Percentiles rank a stretch among this genome's conserved stretches.
Evolutionary conservation across 2,329 filamentous ascomycete genomes (phyloP).

Genomic region (Penicillium sumatraense): DNA sequence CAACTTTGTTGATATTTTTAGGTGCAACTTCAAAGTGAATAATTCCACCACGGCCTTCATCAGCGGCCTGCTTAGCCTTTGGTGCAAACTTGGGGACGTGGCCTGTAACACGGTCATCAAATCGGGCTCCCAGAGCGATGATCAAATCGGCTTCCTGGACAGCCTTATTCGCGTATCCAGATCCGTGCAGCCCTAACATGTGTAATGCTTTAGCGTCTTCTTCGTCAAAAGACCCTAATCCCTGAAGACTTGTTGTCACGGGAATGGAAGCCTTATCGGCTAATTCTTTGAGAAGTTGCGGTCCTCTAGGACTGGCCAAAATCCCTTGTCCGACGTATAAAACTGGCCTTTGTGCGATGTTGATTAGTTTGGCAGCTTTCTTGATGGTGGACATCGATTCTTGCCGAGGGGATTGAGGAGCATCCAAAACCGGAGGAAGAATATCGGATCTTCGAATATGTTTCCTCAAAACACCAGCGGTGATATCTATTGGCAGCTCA

Average conservation of each 20-base stretch:
- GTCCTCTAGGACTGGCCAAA: conserved; percentile 77
- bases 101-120: conserved; percentile 91
- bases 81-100: conserved; percentile 87
- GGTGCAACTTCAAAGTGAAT: conserved; percentile 99
- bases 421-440: background rate
- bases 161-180: conserved; percentile 95
- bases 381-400: conserved; percentile 71
- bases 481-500: conserved; percentile 95
- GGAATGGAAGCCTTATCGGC: conserved; percentile 89
- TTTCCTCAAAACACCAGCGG: conserved; percentile 66
- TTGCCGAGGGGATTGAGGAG: conserved; percentile 77
- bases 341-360: conserved; percentile 88
- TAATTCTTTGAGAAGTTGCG: conserved; percentile 78
- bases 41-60: conserved; percentile 87
- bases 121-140: conserved; percentile 95
- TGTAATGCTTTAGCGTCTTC: conserved; percentile 91
- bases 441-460: background rate
- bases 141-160: conserved; percentile 97
- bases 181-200: conserved; percentile 99
- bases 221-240: conserved; percentile 90
- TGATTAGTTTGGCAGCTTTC: conserved; percentile 81
- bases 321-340: conserved; percentile 95
- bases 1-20: conserved; percentile 99
- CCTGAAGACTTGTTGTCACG: conserved; percentile 94
- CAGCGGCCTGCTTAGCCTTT: conserved; percentile 79